phyloP scores from a whole-genome alignment of 2,329 filamentous ascomycete species.

The Colletotrichum costaricense region DNA sequence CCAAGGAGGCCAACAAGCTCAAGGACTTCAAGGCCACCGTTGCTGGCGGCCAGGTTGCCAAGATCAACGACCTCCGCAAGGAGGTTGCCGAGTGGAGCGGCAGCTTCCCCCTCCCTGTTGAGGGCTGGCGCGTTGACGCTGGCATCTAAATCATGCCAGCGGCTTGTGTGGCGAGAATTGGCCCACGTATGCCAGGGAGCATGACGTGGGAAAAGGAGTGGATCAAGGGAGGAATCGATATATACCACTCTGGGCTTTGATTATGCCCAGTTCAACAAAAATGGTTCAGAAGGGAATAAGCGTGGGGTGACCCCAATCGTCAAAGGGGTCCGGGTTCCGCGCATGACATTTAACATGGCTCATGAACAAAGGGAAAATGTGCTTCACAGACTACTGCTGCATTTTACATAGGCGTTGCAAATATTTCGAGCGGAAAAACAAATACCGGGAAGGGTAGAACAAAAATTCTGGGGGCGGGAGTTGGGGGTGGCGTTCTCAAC shows the following conservation, averaged over 20 bases:
- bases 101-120: constrained; percentile 91
- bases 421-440: constrained; percentile 33
- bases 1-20: constrained; percentile 98
- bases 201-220: neutral
- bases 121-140: constrained; percentile 74
- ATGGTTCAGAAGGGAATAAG: constrained; percentile 32
- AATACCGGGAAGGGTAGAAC: constrained; percentile 26
- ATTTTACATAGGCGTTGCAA: constrained; percentile 50
- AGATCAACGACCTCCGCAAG: constrained; percentile 87
- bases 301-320: constrained; percentile 18
- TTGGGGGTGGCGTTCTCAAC: constrained; percentile 42
- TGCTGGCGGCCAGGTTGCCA: constrained; percentile 77
- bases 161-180: neutral
- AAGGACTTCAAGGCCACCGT: constrained; percentile 99
- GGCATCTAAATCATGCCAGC: constrained; percentile 58
- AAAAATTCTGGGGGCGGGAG: constrained; percentile 37
- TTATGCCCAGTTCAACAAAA: constrained; percentile 30
- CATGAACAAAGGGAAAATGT: constrained; percentile 37
- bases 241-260: constrained; percentile 26
- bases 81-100: constrained; percentile 91
- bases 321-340: constrained; percentile 2
- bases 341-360: constrained; percentile 37
- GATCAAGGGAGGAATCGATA: constrained; percentile 5
- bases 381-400: constrained; percentile 41
- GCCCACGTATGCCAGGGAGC: constrained; percentile 10